Base-by-base conservation (phyloP, 2,329 filamentous ascomycete genomes). In the Botryotinia globosa region DNA sequence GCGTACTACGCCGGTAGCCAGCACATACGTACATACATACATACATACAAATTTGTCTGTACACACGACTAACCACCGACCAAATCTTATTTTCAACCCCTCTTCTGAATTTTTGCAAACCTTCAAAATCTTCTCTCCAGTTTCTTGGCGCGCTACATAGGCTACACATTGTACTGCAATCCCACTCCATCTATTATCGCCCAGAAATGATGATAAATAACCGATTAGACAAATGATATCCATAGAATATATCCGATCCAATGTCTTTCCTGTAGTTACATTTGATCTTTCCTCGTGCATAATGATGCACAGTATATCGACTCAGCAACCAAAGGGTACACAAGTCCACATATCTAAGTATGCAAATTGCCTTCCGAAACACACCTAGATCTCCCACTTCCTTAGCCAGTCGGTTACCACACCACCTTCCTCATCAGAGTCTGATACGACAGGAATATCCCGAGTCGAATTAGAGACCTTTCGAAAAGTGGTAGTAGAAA, bases 301-400 rank as follows among this genome's bases (percentile, higher is more conserved):
- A 37, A 66, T 20, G 14, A 39, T 51, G 16, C 29, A 16, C 48
- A 54, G 29, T n/a, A 25, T 44, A 65, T 37, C 63, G 44, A 37
- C 44, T n/a, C 63, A 37, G 22, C 45, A 66, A 66, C 45, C 63
- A 66, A 42, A 22, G 64, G 64, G 9, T 54, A 39, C 64, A 54
- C 45, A 18, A 32, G 20, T 39, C 18, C 34, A 22, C 34, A 39
- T 8, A 18, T 29, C 48, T 22, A 29, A 29, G 14, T n/a, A 67
- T 67, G 64, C 64, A 67, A 39, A 67, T 1, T 29, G 64, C 64
- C 48, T 67, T 16, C 48, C 64, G 48, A 67, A 67, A 67, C 25
- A 67, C 34, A 14, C 16, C 16, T 67, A 29, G 32, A 22, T 39
- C 32, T 39, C n/a, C 34, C 45, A 39, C 45, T 51, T 39, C 45